Base-by-base conservation (phyloP, 495 filamentous ascomycete genomes). In the Venustampulla echinocandica region DNA sequence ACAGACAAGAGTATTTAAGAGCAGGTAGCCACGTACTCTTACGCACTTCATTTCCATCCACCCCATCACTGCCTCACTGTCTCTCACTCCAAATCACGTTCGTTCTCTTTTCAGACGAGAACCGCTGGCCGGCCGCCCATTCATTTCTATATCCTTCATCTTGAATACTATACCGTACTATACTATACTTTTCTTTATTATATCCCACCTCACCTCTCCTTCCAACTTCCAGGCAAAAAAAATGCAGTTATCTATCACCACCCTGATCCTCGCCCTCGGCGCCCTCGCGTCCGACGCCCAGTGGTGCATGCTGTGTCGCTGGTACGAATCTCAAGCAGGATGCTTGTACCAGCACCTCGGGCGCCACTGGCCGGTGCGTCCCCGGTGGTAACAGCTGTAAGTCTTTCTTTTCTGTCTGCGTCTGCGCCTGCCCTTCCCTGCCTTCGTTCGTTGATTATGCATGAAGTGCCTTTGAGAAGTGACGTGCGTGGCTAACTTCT, bases 271-370 rank as follows among this genome's bases (percentile, higher is more conserved):
- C 42, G 43, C 20, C 55, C 42, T 55, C 35, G 25, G 32, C 37
- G 42, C 48, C 19, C 49, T 47, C 18, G 43, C 33, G 61, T 10
- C 60, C 60, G 2, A 52, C 57, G 9, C 58, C 61, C 37, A 44
- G 15, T 10, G 61, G 61, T 22, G 38, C 33, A 14, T 64, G 61
- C 58, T 64, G 61, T 42, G 58, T 62, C 3, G 55, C 61, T 42
- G 50, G 45, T 22, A 61, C 58, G 13, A 55, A 22, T 46, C 43
- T 62, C 21, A 62, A 62, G 55, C 60, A 64, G 53, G 61, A 64
- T 46, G 15, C 52, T 23, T 64, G 61, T 52, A 55, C 32, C 10
- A 35, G n/a, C 18, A 20, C 42, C 15, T 13, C 15, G 9, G 49
- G 49, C 10, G 22, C 22, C 17, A 28, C 49, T 33, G 49, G 49